Percentiles rank a stretch among this genome's conserved stretches.
Evolutionary conservation across 768 basidiomycete species (phyloP).

Genomic region (Leccinum imitatum): DNA sequence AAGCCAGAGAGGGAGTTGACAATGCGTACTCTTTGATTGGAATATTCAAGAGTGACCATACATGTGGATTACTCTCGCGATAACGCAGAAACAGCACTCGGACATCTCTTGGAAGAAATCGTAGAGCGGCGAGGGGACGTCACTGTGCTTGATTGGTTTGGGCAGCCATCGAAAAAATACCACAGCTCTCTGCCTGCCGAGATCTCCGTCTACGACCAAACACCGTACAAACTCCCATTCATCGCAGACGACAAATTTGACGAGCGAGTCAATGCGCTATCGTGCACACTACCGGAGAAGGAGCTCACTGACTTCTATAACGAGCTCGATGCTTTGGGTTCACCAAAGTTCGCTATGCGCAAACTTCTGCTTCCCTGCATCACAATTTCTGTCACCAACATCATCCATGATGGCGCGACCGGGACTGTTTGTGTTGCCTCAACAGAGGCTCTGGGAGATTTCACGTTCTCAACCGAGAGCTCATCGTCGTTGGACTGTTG

Average conservation of each 20-base stretch:
- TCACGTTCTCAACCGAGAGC: too few relatives aligned
- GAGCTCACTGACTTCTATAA: too few relatives aligned
- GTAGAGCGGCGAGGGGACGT: slow-evolving; percentile 13
- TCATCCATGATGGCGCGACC: too few relatives aligned
- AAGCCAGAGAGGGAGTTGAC: slow-evolving; percentile 7
- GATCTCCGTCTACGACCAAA: slow-evolving; percentile 13
- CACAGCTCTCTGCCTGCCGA: slow-evolving; percentile 17
- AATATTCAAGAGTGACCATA: slow-evolving; percentile 15
- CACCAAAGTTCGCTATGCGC: too few relatives aligned
- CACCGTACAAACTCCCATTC: neutral
- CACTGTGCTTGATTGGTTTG: slow-evolving; percentile 20
- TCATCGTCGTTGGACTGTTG: too few relatives aligned
- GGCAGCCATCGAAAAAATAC: slow-evolving; percentile 12
- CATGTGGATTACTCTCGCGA: neutral
- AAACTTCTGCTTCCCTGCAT: too few relatives aligned
- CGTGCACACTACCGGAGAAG: too few relatives aligned
- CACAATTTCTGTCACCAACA: too few relatives aligned
- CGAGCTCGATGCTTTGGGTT: too few relatives aligned
- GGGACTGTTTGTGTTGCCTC: too few relatives aligned
- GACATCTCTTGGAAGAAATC: slow-evolving; percentile 13
- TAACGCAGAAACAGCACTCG: slow-evolving; percentile 10
- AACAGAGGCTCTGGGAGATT: too few relatives aligned
- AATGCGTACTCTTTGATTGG: slow-evolving; percentile 16
- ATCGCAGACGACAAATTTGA: neutral
- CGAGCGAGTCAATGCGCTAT: too few relatives aligned